These are phyloP conservation scores for Acanthamoeba lenticulata DNA, from an alignment of 208 protist species.

Conservation along the genomic window DNA sequence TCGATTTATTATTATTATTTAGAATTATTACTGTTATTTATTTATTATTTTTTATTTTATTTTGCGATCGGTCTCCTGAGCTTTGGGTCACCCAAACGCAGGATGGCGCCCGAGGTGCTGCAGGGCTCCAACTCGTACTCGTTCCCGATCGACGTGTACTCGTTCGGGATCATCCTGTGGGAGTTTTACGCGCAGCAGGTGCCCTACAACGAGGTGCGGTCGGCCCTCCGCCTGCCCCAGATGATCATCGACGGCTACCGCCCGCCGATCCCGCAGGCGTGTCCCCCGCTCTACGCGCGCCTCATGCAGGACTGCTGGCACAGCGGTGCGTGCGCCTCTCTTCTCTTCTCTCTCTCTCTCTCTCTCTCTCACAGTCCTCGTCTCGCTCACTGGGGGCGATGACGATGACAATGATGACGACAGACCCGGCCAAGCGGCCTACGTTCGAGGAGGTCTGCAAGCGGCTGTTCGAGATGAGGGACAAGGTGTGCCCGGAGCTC, in stretches of 20 bases:
- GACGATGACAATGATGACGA: background rate
- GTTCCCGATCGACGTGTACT: slow-evolving; percentile 41
- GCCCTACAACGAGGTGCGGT: slow-evolving; percentile 18
- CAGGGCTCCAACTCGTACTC: slow-evolving; percentile 15
- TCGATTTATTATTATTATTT: background rate
- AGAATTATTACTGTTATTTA: background rate
- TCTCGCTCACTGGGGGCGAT: background rate
- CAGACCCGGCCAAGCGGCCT: slow-evolving; percentile 45
- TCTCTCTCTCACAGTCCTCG: background rate
- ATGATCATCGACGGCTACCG: slow-evolving; percentile 40
- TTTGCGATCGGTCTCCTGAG: too few relatives aligned
- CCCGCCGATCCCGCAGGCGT: background rate
- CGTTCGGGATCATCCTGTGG: slow-evolving; percentile 29
- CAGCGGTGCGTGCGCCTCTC: background rate
- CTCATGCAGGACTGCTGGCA: slow-evolving; percentile 60
- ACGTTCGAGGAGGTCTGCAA: slow-evolving; percentile 9
- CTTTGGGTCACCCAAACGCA: too few relatives aligned
- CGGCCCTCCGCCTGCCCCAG: background rate
- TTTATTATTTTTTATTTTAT: background rate
- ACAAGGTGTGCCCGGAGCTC: background rate
- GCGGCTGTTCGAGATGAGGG: slow-evolving; percentile 31
- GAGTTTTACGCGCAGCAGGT: background rate
- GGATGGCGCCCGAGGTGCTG: slow-evolving; percentile 43
- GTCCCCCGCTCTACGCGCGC: background rate
- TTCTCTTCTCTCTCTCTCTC: background rate